These are phyloP conservation scores for Alternaria viburni DNA, from an alignment of 2,329 filamentous ascomycete species.

Conservation along the genomic window DNA sequence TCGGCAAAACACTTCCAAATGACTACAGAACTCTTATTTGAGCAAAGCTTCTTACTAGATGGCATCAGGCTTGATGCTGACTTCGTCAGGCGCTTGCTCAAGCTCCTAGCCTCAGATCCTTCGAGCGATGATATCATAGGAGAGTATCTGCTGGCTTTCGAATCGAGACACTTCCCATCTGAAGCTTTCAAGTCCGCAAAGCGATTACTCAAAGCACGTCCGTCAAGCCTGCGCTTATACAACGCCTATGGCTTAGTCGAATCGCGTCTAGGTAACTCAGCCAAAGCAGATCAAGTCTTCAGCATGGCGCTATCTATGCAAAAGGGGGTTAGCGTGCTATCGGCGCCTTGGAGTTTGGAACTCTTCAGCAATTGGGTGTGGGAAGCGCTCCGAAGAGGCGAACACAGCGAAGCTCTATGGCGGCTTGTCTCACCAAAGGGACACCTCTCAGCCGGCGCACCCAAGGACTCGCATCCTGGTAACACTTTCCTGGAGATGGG, in stretches of 20 bases:
- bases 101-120: slow-evolving; percentile 58
- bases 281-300: slow-evolving; percentile 69
- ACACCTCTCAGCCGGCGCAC: slow-evolving; percentile 5
- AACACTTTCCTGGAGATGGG: slow-evolving; percentile 21
- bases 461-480: slow-evolving; percentile 7
- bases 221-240: slow-evolving; percentile 72
- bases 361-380: slow-evolving; percentile 70
- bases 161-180: slow-evolving; percentile 61
- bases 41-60: slow-evolving; percentile 26
- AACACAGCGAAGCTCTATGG: slow-evolving; percentile 42
- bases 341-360: slow-evolving; percentile 50
- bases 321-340: slow-evolving; percentile 56
- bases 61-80: slow-evolving; percentile 10
- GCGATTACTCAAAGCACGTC: slow-evolving; percentile 70
- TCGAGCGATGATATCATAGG: slow-evolving; percentile 59
- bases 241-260: slow-evolving; percentile 81
- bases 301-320: slow-evolving; percentile 69
- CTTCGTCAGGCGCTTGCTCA: slow-evolving; percentile 54
- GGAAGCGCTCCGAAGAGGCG: slow-evolving; percentile 63
- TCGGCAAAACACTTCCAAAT: slow-evolving; percentile 24
- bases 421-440: slow-evolving; percentile 42
- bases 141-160: slow-evolving; percentile 73
- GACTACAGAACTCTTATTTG: slow-evolving; percentile 35
- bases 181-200: slow-evolving; percentile 74
- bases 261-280: slow-evolving; percentile 61